Conservation (phyloP, 2,329 filamentous ascomycete genomes). For the Cadophora luteo-olivacea region DNA sequence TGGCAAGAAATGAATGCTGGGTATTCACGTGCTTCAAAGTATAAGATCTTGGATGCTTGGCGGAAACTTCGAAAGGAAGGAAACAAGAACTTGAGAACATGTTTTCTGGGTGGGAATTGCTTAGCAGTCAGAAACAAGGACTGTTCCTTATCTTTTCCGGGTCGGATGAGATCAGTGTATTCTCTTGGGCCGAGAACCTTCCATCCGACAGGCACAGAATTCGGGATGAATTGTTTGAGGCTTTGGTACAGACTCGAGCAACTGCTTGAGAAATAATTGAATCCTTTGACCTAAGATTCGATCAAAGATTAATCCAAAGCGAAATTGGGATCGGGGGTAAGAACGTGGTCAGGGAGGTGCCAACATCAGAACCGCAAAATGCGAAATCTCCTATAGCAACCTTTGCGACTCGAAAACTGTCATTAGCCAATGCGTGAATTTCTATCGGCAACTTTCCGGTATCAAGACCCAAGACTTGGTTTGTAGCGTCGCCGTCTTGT, state of each 20-base stretch:
- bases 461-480: constrained; percentile 5
- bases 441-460: not conserved
- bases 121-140: not conserved
- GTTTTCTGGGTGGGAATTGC: not conserved
- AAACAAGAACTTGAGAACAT: constrained; percentile 8
- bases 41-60: constrained; percentile 11
- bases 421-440: not conserved
- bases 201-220: too few species aligned
- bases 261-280: too few species aligned
- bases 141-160: not conserved
- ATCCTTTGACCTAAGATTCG: too few species aligned
- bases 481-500: not conserved
- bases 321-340: too few species aligned
- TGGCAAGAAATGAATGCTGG: constrained; percentile 9
- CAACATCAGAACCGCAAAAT: too few species aligned
- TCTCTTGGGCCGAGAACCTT: not conserved
- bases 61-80: constrained; percentile 18
- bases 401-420: not conserved
- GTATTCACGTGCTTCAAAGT: constrained; percentile 11
- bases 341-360: too few species aligned
- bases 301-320: too few species aligned
- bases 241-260: too few species aligned
- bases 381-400: too few species aligned
- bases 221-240: too few species aligned
- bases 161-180: not conserved